Evolutionary conservation across 192 early-diverging fungal genomes (phyloP), one percentile per base, ranked within the genome.

Genomic region (Bifiguratus adelaidae): DNA sequence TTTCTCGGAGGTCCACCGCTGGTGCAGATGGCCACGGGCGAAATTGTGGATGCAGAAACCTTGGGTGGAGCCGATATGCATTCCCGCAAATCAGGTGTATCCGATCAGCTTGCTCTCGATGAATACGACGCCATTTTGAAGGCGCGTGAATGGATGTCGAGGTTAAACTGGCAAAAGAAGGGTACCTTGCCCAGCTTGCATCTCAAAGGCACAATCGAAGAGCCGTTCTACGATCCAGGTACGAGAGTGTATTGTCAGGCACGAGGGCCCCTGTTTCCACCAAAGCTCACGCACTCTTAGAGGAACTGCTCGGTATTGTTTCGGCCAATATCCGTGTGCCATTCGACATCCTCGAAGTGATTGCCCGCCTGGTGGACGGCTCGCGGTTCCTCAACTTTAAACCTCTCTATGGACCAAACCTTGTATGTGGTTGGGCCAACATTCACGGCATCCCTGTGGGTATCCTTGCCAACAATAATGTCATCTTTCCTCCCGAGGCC

Each of bases 31-130:
- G 80, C 80, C 1, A 82, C 77, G 7, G 80, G 80, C 34, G 80
- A 82, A 56, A 58, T 75, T 12, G 68, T 68, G 0, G 80, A 79
- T 54, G 74, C 75, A 2, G 80, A 82, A 47, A 67, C 67, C 35
- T 51, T 82, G 4, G 80, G 80, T 51, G 80, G 80, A 15, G 80
- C 77, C n/a, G 72, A 76, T 38, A 82, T 82, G 80, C 80, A 82
- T 56, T 71, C 70, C 28, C 67, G 80, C 19, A 70, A 71, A 44
- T 77, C 74, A n/a, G 75, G 63, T 38, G 64, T 82, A 8, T 70
- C 73, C 24, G 80, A 82, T 59, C 74, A 75, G 41, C 43, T 82
- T 11, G 80, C 80, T 4, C 52, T 55, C 38, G 75, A 80, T 46
- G 80, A 82, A 47, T 47, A 60, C 35, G 73, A 78, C 30, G 80